Conservation (phyloP, 352 stramenopile genomes). For the Phytophthora ohioensis region DNA sequence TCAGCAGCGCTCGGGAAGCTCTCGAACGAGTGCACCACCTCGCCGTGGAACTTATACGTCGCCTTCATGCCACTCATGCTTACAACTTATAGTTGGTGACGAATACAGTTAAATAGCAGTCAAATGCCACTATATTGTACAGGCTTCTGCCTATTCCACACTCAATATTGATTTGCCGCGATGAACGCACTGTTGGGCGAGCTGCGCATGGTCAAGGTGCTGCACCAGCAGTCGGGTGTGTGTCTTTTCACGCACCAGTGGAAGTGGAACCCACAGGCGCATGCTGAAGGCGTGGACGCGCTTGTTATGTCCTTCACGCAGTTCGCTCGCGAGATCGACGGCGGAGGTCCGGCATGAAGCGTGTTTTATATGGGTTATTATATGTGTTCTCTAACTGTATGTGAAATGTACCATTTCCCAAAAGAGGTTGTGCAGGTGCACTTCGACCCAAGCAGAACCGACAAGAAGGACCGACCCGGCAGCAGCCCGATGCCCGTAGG, state of each 20-base stretch:
- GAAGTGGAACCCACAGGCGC: constrained; percentile 83
- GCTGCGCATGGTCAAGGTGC: constrained; percentile 79
- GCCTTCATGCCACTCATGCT: constrained; percentile 69
- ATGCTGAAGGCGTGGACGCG: constrained; percentile 75
- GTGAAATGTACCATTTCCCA: constrained; percentile 3
- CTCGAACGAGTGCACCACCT: constrained; percentile 74
- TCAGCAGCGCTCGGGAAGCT: constrained; percentile 66
- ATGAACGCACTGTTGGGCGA: constrained; percentile 54
- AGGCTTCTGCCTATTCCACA: neutral
- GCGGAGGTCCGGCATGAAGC: constrained; percentile 50
- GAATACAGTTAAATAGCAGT: neutral
- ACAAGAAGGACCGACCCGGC: constrained; percentile 40
- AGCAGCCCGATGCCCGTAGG: constrained; percentile 39
- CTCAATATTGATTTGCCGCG: constrained; percentile 4
- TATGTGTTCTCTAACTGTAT: constrained; percentile 38
- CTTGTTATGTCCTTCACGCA: constrained; percentile 87
- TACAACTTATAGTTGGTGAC: neutral
- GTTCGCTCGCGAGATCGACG: constrained; percentile 88
- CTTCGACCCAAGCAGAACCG: constrained; percentile 55
- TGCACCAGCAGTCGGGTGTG: constrained; percentile 70
- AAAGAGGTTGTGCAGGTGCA: constrained; percentile 77
- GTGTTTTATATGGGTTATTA: constrained; percentile 9
- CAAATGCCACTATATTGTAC: neutral
- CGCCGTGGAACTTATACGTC: constrained; percentile 71
- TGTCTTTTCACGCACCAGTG: constrained; percentile 84